These are phyloP conservation scores for Solanum neorickii DNA, from an alignment of 257 asterid genomes.

Conservation along the genomic window DNA sequence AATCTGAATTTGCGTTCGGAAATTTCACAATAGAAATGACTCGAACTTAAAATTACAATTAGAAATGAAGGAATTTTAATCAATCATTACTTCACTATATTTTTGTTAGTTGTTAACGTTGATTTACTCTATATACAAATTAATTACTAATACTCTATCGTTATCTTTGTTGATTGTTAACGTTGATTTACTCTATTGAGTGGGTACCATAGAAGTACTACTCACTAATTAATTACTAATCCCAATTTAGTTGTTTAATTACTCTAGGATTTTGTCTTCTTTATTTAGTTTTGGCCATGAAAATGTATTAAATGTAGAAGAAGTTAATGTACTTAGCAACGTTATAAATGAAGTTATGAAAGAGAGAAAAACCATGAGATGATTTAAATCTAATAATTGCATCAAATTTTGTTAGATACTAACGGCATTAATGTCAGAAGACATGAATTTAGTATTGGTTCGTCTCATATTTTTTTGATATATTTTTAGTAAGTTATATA, in stretches of 20 bases:
- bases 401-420: background rate
- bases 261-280: background rate
- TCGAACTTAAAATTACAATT: no score
- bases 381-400: background rate
- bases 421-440: background rate
- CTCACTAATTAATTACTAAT: background rate
- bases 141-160: no score
- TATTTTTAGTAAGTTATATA: no score
- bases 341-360: background rate
- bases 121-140: background rate
- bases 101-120: background rate
- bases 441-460: background rate
- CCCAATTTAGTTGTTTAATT: background rate
- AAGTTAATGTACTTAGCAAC: background rate
- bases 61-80: no score
- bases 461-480: background rate
- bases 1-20: accelerated
- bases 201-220: background rate
- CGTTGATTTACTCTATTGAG: background rate
- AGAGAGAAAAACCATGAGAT: background rate
- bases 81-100: background rate
- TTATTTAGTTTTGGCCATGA: background rate
- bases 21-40: no score
- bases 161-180: background rate
- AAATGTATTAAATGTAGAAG: background rate